Evolutionary conservation across 768 basidiomycete genomes (phyloP), one percentile per base, ranked within the genome.

Genomic region (Clavulina sp.): DNA sequence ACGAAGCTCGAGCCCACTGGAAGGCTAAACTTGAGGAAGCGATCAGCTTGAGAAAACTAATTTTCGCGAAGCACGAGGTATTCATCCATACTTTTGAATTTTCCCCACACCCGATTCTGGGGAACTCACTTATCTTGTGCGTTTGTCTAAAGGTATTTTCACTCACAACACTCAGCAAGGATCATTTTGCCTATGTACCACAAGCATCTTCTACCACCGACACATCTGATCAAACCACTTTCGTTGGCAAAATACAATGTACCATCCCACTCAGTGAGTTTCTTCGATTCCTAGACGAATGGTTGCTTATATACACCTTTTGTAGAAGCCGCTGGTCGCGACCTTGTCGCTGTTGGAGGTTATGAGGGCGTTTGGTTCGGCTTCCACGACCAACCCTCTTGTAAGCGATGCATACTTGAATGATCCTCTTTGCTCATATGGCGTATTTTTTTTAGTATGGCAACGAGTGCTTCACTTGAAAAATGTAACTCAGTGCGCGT

Each of bases 331-430:
- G 89, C 95, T 61, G 81, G 82, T 4, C 77, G 88, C 24, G 78
- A 78, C 7, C 72, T 99, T 9, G 84, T 96, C 36, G 88, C 92
- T 0, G 80, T 96, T 58, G 95, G 92, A 5, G 95, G 91, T 63
- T 81, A 83, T 0, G 89, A 95, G 61, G 95, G 95, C 28, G 84
- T 95, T 21, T 95, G 87, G 84, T 91, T 95, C 54, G 91, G 91
- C 0, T 80, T 91, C 64, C 75, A 84, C 34, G 84, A 87, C 56
- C 84, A 93, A 63, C 81, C 91, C 2, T 70, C 74, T 62, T 91
- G 87, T 88, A 63, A 55, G 79, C 29, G 16, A 26, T 1, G 6
- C 19, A 16, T 59, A 5, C 54, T 34, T 21, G 26, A 30, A 29
- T 50, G 31, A 9, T 48, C n/a, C n/a, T n/a, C n/a, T n/a, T n/a